phyloP scores from a whole-genome alignment of 2,329 filamentous ascomycete species.

The Atkinsonella texensis region DNA sequence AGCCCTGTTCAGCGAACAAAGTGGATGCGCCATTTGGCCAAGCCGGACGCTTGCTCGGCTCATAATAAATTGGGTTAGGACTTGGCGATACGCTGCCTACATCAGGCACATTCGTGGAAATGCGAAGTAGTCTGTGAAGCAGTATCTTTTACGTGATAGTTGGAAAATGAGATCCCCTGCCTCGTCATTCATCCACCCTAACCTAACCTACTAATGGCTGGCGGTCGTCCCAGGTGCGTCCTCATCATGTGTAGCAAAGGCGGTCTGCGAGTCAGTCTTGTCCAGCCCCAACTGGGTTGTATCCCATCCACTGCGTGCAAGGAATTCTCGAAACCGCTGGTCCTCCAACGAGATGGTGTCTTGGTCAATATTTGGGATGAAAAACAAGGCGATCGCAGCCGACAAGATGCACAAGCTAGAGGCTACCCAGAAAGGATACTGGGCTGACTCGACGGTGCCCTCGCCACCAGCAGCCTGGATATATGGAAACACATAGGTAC shows the following conservation, averaged over 20 bases:
- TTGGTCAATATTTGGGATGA: constrained; percentile 67
- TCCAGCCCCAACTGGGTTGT: constrained; percentile 37
- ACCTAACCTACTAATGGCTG: not conserved
- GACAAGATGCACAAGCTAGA: constrained; percentile 65
- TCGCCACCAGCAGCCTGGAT: constrained; percentile 34
- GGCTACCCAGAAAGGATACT: constrained; percentile 86
- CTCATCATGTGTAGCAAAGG: not conserved
- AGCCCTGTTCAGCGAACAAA: not conserved
- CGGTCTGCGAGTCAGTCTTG: constrained; percentile 1
- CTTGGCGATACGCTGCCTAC: not conserved
- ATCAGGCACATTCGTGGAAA: not conserved
- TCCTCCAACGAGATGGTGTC: constrained; percentile 79
- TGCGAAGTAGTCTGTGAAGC: not conserved
- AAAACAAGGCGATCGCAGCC: constrained; percentile 45
- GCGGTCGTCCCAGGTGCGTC: not conserved
- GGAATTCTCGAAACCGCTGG: constrained; percentile 57
- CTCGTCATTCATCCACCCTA: not conserved
- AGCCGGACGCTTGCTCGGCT: not conserved
- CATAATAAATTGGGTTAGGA: not conserved
- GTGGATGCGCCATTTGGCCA: not conserved
- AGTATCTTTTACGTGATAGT: not conserved
- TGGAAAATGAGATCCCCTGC: not conserved
- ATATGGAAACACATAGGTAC: constrained; percentile 64
- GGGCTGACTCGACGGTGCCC: constrained; percentile 46
- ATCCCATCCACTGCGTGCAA: constrained; percentile 67